Evolutionary conservation across 176 grass and related monocot species (phyloP), one percentile per base, ranked within the genome.

Genomic region (Raddia guianensis): DNA sequence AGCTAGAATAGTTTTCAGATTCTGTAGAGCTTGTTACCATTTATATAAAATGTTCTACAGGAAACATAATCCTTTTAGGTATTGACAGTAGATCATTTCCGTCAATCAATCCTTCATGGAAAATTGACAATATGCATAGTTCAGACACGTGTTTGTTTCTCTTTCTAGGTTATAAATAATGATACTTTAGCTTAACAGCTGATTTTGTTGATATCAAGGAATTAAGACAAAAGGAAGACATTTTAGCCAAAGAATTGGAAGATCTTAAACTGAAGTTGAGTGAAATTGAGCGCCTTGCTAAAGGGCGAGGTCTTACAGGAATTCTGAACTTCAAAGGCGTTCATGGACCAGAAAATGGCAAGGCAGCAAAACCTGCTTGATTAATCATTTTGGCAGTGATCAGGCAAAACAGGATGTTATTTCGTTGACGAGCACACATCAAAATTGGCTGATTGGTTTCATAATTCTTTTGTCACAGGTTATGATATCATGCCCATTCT

Each of bases 281-380:
- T 75, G 87, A 95, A 80, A 92, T 95, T 51, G 93, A 95, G 80
- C 71, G 44, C 63, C 90, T 92, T 13, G 90, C 90, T 15, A 85
- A 84, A 79, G 82, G 85, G 40, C 90, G 82, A 64, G 93, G 93
- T 42, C 79, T 95, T 74, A 70, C 90, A 74, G 93, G 93, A 68
- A 89, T 95, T 52, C 66, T 95, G 75, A 90, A 90, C 80, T 82
- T 95, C 8, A 91, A 89, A 76, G 75, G 73, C 21, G 73, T 87
- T 59, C 59, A 82, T 44, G 80, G 47, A 76, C 13, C 57, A 12
- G 82, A 88, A 56, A 73, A 53, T 8, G 9, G 64, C 71, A 82
- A 89, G 72, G 78, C 87, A 83, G 73, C 84, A 67, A 72, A 80
- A 52, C 68, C 92, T 73, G 74, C 87, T 47, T 91, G 78, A 85